Evolutionary conservation across 2,329 filamentous ascomycete genomes (phyloP).

Genomic region (Drechmeria coniospora): DNA sequence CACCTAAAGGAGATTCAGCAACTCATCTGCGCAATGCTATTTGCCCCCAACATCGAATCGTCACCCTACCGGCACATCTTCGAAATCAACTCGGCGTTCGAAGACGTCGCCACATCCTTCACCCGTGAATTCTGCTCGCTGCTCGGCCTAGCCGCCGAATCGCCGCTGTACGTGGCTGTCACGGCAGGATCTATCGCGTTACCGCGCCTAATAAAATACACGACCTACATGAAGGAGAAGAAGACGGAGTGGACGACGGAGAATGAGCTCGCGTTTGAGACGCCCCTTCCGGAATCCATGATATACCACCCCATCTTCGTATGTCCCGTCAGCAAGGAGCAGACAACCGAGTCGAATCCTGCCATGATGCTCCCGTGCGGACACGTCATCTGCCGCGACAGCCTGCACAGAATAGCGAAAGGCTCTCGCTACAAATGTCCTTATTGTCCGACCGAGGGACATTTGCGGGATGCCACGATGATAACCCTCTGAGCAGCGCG

Average conservation of each 20-base stretch:
- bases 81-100: constrained; percentile 59
- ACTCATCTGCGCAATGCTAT: constrained; percentile 69
- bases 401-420: constrained; percentile 64
- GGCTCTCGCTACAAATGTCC: constrained; percentile 81
- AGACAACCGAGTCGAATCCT: constrained; percentile 82
- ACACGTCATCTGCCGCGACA: constrained; percentile 82
- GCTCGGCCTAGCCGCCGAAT: constrained; percentile 77
- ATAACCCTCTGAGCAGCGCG: constrained; percentile 54
- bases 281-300: constrained; percentile 42
- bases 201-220: constrained; percentile 76
- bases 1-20: constrained; percentile 70
- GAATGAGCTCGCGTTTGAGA: constrained; percentile 74
- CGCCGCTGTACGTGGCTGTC: constrained; percentile 80
- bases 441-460: constrained; percentile 80
- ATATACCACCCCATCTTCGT: constrained; percentile 94
- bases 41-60: constrained; percentile 51
- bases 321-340: constrained; percentile 91
- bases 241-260: constrained; percentile 89
- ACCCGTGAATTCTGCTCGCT: constrained; percentile 89
- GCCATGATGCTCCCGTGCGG: constrained; percentile 96
- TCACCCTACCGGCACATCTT: constrained; percentile 76
- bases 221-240: constrained; percentile 73
- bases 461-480: constrained; percentile 58
- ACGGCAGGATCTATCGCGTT: constrained; percentile 88
- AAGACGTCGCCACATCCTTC: constrained; percentile 74